Conservation (phyloP, 225 moss, liverwort and hornwort species). For the Straminergon stramineum region DNA sequence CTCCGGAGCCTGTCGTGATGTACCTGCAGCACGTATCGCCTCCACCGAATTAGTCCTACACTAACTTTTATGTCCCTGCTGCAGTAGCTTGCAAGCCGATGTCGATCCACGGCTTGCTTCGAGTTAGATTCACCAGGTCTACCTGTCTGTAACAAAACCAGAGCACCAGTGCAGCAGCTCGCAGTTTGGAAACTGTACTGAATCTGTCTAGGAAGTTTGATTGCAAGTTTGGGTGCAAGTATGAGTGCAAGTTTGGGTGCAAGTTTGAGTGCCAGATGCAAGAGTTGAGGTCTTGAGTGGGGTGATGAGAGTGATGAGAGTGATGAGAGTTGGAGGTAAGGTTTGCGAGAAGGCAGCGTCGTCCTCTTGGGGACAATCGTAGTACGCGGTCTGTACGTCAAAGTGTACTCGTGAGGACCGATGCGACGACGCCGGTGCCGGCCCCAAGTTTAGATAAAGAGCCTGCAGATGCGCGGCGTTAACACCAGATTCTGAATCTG, state of each 20-base stretch:
- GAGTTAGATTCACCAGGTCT: background rate
- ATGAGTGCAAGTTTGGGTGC: background rate
- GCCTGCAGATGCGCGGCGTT: no score
- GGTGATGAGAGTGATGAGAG: background rate
- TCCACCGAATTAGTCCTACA: background rate
- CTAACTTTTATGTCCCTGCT: background rate
- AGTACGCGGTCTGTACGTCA: background rate
- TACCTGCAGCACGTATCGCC: background rate
- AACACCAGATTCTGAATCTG: background rate
- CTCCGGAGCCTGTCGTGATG: background rate
- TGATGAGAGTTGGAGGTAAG: background rate
- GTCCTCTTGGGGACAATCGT: background rate
- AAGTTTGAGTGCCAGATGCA: background rate
- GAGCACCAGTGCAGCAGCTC: background rate
- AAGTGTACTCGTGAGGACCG: background rate
- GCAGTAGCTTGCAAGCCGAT: background rate
- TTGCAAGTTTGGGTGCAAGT: background rate
- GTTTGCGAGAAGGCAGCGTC: background rate
- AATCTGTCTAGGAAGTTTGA: background rate
- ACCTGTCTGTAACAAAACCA: background rate
- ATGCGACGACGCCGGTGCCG: background rate
- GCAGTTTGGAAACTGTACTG: background rate
- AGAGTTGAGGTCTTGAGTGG: background rate
- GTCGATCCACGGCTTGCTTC: background rate
- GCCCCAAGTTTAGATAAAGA: background rate